These are phyloP conservation scores for Talaromyces rugulosus DNA, from an alignment of 2,329 filamentous ascomycete species.

Conservation along the genomic window DNA sequence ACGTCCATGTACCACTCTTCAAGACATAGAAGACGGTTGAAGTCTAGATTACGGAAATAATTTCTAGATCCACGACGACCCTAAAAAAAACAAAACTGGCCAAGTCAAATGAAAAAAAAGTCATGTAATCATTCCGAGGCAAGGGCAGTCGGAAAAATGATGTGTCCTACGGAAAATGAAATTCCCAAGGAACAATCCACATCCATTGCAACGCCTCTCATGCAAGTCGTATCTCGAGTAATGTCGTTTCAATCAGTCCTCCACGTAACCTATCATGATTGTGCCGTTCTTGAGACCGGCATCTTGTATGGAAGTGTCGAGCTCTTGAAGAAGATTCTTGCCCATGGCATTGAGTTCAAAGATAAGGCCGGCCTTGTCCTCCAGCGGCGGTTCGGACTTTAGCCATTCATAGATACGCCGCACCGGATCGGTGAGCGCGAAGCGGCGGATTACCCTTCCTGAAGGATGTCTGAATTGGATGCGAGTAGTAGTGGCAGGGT, in stretches of 20 bases:
- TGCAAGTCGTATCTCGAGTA: slow-evolving; percentile 6
- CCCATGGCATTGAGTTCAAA: slow-evolving; percentile 91
- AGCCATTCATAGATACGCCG: slow-evolving; percentile 92
- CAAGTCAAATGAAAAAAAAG: not conserved
- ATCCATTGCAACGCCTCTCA: slow-evolving; percentile 13
- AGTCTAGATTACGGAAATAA: not conserved
- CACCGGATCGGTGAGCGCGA: slow-evolving; percentile 70
- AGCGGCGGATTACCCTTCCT: slow-evolving; percentile 83
- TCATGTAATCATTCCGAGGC: not conserved
- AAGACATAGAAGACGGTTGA: not conserved
- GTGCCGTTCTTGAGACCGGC: slow-evolving; percentile 88
- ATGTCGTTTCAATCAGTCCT: slow-evolving; percentile 7
- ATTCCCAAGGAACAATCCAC: not conserved
- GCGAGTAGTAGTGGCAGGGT: slow-evolving; percentile 70
- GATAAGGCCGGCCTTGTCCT: slow-evolving; percentile 69
- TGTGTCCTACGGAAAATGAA: not conserved
- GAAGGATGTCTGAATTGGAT: slow-evolving; percentile 89
- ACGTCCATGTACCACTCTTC: not conserved
- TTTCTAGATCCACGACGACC: not conserved
- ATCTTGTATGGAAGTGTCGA: slow-evolving; percentile 72
- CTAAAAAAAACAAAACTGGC: slow-evolving; percentile 1
- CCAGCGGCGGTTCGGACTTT: slow-evolving; percentile 73
- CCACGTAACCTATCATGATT: slow-evolving; percentile 88
- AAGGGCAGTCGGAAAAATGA: not conserved
- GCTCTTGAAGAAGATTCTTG: slow-evolving; percentile 71